Conservation (phyloP, 495 filamentous ascomycete species). For the Aspergillus mulundensis region DNA sequence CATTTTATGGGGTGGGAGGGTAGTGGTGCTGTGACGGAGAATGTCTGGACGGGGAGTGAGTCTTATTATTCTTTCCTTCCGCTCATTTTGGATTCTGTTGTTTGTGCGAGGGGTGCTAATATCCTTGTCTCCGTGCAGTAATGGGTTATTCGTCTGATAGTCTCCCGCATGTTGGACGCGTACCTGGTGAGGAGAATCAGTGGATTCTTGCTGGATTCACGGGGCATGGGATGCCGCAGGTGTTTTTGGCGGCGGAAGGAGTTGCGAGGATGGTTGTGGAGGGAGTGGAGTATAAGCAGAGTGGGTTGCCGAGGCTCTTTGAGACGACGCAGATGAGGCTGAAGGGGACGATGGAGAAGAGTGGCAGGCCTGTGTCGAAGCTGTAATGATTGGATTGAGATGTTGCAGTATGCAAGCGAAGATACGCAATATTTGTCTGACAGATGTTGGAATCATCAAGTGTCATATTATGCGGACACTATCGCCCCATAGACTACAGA, state of each 20-base stretch:
- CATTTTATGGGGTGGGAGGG: slow-evolving; percentile 49
- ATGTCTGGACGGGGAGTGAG: slow-evolving; percentile 53
- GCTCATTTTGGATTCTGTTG: too few species aligned
- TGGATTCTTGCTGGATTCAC: slow-evolving; percentile 47
- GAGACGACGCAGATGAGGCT: background rate
- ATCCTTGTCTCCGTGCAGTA: slow-evolving; percentile 14
- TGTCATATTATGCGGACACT: too few species aligned
- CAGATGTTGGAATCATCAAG: too few species aligned
- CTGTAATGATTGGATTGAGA: background rate
- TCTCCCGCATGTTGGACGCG: slow-evolving; percentile 41
- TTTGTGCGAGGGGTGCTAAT: background rate
- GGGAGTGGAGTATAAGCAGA: background rate
- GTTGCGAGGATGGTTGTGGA: slow-evolving; percentile 23
- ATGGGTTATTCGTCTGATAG: slow-evolving; percentile 41
- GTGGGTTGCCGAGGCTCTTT: background rate
- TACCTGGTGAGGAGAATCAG: slow-evolving; percentile 39
- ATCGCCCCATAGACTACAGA: too few species aligned
- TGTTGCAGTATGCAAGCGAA: too few species aligned
- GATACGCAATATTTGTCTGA: too few species aligned
- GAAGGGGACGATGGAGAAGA: background rate
- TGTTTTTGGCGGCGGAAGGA: slow-evolving; percentile 42
- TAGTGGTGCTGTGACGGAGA: slow-evolving; percentile 36
- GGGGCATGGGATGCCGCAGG: slow-evolving; percentile 50
- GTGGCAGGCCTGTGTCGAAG: background rate
- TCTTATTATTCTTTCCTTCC: background rate